Evolutionary conservation across 352 stramenopile genomes (phyloP).

Genomic region (Phytophthora crassamura): DNA sequence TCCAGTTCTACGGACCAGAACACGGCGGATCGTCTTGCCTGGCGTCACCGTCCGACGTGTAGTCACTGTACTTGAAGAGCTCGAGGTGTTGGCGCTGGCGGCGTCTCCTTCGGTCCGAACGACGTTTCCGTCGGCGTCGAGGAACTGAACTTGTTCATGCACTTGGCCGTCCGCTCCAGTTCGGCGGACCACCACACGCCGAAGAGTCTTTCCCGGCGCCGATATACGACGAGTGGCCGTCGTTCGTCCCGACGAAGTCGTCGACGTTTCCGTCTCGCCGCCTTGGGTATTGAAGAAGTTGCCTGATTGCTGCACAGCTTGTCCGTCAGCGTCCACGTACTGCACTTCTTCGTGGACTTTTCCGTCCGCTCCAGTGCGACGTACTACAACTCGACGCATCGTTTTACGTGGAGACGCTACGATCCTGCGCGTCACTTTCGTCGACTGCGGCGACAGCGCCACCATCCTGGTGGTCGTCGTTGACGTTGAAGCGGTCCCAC

Average conservation of each 20-base stretch:
- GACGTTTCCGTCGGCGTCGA: conserved; percentile 32
- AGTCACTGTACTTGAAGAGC: conserved; percentile 4
- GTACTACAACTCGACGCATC: conserved; percentile 32
- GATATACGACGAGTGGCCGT: conserved; percentile 12
- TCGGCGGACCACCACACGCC: conserved; percentile 27
- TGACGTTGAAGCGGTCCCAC: not conserved
- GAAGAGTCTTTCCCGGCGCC: conserved; percentile 15
- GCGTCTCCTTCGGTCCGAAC: conserved; percentile 26
- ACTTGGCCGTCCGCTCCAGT: conserved; percentile 26
- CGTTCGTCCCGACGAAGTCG: not conserved
- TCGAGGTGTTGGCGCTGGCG: conserved; percentile 4
- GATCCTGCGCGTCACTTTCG: conserved; percentile 27
- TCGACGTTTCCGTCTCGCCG: not conserved
- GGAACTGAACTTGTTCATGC: conserved; percentile 31
- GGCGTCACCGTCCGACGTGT: conserved; percentile 25
- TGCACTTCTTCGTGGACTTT: conserved; percentile 25
- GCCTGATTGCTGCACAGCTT: conserved; percentile 13
- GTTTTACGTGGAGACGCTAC: conserved; percentile 29
- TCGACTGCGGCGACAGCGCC: conserved; percentile 24
- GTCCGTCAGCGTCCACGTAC: conserved; percentile 27
- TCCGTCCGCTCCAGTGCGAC: conserved; percentile 25
- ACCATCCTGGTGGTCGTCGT: not conserved
- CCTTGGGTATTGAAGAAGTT: conserved; percentile 21
- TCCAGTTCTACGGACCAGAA: conserved; percentile 30
- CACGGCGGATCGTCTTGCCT: conserved; percentile 25